Base-by-base conservation (phyloP, 331 rosid genomes). In the Cydonia oblonga region DNA sequence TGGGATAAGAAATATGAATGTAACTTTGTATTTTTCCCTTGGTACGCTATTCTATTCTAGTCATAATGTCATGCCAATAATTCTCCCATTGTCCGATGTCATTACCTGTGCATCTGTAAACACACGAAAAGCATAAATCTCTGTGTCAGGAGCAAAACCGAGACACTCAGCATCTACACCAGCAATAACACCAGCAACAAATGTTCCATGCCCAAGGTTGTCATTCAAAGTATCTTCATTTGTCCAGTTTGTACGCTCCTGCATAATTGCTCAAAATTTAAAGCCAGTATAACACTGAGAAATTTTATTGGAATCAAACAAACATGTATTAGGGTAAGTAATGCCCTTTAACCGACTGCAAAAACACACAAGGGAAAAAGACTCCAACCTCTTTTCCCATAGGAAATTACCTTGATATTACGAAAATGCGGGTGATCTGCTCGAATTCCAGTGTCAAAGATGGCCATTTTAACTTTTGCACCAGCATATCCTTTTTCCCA, bases 241-340 rank as follows among this genome's bases (percentile, higher is more conserved):
- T 52, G 98, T 95, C 98, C 98, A 95, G 83, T 95, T 95, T 54
- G 98, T 95, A 19, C 98, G 97, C 82, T 95, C 98, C 98, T 91
- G 83, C n/a, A 80, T 61, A 76, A 23, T 75, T 20, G 38, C 68
- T 72, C 76, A 46, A 73, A 56, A 4, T 42, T 61, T 22, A 67
- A 22, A 75, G 76, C 80, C 75, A 22, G 70, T 4, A 66, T 3
- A 52, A 38, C 32, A 56, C 57, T 24, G 40, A 6, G 32, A 65
- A 62, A 19, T 63, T 66, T 49, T 61, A 22, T 33, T 10, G 11
- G 22, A 3, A 68, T 44, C 24, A 57, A 33, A 77, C 20, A 64
- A n/a, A 19, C 14, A 61, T 26, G 22, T 51, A 23, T 9, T 14
- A 20, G 20, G 4, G 23, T 10, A 20, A 60, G 40, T 20, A 62